A percentile compares a stretch with the other conserved stretches of the same genome.
Conservation (phyloP, 129 eudicot genomes). For the Artemisia annua region DNA sequence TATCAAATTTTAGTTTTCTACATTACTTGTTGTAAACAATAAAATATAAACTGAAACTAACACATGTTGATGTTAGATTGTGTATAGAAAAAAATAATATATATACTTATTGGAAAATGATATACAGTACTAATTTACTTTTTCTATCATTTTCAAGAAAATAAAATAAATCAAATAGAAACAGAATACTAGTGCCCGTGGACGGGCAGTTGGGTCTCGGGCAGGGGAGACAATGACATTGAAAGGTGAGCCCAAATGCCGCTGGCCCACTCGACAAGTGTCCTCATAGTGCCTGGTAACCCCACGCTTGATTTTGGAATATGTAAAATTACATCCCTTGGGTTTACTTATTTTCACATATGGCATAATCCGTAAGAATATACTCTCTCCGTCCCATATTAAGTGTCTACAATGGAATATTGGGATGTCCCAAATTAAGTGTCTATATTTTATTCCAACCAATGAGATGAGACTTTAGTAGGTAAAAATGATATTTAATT, state of each 20-base stretch:
- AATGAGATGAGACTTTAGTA: too few species aligned
- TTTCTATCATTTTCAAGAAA: conserved; percentile 5
- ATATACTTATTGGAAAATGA: neutral
- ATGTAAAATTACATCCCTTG: conserved; percentile 1
- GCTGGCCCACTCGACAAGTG: conserved; percentile 40
- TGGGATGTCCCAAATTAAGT: too few species aligned
- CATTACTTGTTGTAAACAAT: too few species aligned
- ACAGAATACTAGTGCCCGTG: conserved; percentile 20
- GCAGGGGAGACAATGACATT: conserved; percentile 45
- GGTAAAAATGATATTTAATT: too few species aligned
- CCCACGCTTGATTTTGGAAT: conserved; percentile 1
- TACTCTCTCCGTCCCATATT: too few species aligned
- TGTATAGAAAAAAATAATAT: neutral
- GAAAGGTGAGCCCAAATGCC: conserved; percentile 33
- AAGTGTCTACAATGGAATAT: too few species aligned
- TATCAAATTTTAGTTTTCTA: too few species aligned
- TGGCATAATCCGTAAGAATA: neutral
- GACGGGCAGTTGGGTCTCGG: conserved; percentile 35
- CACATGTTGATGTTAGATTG: neutral
- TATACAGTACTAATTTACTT: neutral
- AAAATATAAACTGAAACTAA: too few species aligned
- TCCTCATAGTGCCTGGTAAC: conserved; percentile 22
- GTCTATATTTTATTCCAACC: too few species aligned
- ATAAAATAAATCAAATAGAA: neutral
- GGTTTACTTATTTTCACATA: neutral